Evolutionary conservation across 1,284 basidiomycete genomes (phyloP).

Genomic region (Cystobasidiaceae sp.): DNA sequence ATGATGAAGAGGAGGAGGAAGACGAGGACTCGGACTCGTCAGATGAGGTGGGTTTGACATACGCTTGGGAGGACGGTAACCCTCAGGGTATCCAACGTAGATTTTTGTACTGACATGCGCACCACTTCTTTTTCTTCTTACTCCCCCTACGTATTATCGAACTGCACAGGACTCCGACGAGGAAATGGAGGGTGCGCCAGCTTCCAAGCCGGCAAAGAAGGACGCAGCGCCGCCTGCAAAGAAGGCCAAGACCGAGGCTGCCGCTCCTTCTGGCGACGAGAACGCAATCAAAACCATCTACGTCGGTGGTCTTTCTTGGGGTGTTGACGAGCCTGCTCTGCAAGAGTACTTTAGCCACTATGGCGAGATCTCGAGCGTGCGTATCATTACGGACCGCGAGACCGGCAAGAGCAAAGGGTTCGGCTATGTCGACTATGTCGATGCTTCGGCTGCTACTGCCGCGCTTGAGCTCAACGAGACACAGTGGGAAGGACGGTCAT

Average conservation of each 20-base stretch:
- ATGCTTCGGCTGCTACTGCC: constrained; percentile 61
- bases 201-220: constrained; percentile 51
- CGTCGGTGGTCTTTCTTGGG: constrained; percentile 92
- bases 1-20: constrained; percentile 53
- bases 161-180: constrained; percentile 44
- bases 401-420: constrained; percentile 74
- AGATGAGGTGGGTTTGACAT: too few species aligned
- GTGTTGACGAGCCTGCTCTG: constrained; percentile 95
- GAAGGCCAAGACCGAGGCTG: constrained; percentile 67
- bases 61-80: too few species aligned
- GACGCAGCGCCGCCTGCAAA: constrained; percentile 69
- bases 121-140: neutral
- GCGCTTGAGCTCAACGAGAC: constrained; percentile 68
- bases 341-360: constrained; percentile 81
- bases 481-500: constrained; percentile 84
- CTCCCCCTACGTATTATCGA: neutral
- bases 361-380: constrained; percentile 80
- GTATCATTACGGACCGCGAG: constrained; percentile 85
- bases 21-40: constrained; percentile 20
- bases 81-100: neutral
- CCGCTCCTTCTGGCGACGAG: constrained; percentile 51
- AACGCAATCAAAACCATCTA: constrained; percentile 69
- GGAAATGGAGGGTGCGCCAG: constrained; percentile 56
- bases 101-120: neutral
- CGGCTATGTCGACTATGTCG: constrained; percentile 84